These are phyloP conservation scores for Saturnispora zaruensis DNA, from an alignment of 805 yeast genomes.

Conservation along the genomic window DNA sequence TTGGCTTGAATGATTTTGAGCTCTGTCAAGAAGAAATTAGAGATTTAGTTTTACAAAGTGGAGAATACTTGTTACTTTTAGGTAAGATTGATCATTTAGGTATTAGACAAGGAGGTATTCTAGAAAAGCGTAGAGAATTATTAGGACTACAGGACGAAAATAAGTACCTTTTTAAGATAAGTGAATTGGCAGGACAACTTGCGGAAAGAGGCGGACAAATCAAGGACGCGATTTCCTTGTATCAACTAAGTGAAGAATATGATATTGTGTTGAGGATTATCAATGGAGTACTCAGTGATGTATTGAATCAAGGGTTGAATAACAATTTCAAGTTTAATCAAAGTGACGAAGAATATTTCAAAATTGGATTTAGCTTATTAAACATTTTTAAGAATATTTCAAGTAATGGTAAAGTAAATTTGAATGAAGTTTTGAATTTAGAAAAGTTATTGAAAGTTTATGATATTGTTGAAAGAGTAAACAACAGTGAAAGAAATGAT, in stretches of 20 bases:
- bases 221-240: slow-evolving; percentile 75
- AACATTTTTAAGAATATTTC: slow-evolving; percentile 15
- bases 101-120: slow-evolving; percentile 67
- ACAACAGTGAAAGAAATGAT: slow-evolving; percentile 32
- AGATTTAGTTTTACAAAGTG: slow-evolving; percentile 76
- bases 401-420: not conserved
- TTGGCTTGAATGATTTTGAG: slow-evolving; percentile 48
- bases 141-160: slow-evolving; percentile 49
- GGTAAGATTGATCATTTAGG: slow-evolving; percentile 83
- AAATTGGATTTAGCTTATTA: slow-evolving; percentile 38
- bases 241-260: slow-evolving; percentile 82
- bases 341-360: slow-evolving; percentile 39
- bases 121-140: slow-evolving; percentile 67
- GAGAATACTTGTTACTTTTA: slow-evolving; percentile 71
- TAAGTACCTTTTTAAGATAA: slow-evolving; percentile 58
- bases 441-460: slow-evolving; percentile 56
- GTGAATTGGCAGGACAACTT: slow-evolving; percentile 74
- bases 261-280: slow-evolving; percentile 69
- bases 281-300: slow-evolving; percentile 69
- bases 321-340: slow-evolving; percentile 15
- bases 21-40: slow-evolving; percentile 71
- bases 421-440: slow-evolving; percentile 54
- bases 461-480: slow-evolving; percentile 62
- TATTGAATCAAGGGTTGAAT: not conserved
- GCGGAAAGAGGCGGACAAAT: slow-evolving; percentile 90